phyloP scores from a whole-genome alignment of 768 basidiomycete species.

The Gymnopilus junonius region DNA sequence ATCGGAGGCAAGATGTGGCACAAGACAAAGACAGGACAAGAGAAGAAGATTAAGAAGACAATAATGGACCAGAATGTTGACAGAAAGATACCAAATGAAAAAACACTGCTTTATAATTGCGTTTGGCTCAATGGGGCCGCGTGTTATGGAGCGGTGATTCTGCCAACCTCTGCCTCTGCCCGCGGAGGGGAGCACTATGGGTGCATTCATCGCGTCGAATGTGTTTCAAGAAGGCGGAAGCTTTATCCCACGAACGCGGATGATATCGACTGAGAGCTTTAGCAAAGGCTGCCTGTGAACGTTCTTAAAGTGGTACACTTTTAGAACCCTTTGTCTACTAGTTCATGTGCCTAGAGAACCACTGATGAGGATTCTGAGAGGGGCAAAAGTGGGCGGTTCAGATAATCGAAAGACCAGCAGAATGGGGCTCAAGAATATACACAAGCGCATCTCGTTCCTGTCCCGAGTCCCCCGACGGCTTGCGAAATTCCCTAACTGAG shows the following conservation, averaged over 20 bases:
- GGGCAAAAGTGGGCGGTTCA: not conserved
- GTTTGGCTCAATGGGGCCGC: slow-evolving; percentile 17
- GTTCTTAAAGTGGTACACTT: not conserved
- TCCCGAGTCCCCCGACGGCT: not conserved
- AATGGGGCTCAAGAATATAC: not conserved
- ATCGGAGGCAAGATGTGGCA: slow-evolving; percentile 12
- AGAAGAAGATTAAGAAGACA: slow-evolving; percentile 10
- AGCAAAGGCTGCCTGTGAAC: not conserved
- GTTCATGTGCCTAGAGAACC: slow-evolving; percentile 2
- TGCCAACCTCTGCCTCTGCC: not conserved
- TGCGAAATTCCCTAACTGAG: not conserved
- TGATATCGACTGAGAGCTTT: slow-evolving; percentile 15
- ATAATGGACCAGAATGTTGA: slow-evolving; percentile 3
- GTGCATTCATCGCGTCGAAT: not conserved
- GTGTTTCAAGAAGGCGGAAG: slow-evolving; percentile 22
- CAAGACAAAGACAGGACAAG: not conserved
- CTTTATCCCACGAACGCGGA: slow-evolving; percentile 13
- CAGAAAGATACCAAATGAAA: not conserved
- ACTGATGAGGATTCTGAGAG: not conserved
- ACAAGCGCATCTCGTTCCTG: not conserved
- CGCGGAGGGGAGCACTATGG: slow-evolving; percentile 4
- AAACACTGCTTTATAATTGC: not conserved
- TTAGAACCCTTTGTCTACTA: not conserved
- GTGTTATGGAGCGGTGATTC: slow-evolving; percentile 18
- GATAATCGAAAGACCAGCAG: not conserved